phyloP scores from a whole-genome alignment of 2,329 filamentous ascomycete genomes.

The Phialophora macrospora region DNA sequence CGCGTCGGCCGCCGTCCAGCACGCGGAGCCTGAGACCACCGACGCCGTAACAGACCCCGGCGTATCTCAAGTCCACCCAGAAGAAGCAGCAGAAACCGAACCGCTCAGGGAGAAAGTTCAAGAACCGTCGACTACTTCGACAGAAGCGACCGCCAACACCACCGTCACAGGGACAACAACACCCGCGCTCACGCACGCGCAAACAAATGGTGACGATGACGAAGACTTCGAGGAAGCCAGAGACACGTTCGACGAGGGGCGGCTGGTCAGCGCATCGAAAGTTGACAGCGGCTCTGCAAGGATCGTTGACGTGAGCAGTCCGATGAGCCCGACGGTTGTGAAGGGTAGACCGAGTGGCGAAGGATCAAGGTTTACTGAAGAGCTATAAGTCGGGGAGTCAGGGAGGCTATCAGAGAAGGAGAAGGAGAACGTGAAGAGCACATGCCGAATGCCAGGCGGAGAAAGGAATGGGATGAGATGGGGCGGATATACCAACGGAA shows the following conservation, averaged over 20 bases:
- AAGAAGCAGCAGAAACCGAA: conserved; percentile 18
- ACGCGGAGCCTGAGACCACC: neutral
- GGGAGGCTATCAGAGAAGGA: neutral
- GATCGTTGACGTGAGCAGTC: conserved; percentile 30
- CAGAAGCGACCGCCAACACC: conserved; percentile 17
- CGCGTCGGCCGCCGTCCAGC: neutral
- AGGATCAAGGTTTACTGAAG: conserved; percentile 36
- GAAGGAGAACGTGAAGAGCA: neutral
- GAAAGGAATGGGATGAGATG: neutral
- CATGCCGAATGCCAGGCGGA: neutral
- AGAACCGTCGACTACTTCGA: conserved; percentile 30
- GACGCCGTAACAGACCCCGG: conserved; percentile 1
- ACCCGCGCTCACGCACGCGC: conserved; percentile 28
- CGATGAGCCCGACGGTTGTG: conserved; percentile 14
- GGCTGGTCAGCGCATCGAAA: conserved; percentile 24
- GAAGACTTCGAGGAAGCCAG: conserved; percentile 40
- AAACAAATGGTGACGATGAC: conserved; percentile 29
- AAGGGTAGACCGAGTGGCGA: conserved; percentile 22
- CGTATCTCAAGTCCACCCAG: conserved; percentile 23
- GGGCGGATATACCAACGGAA: neutral
- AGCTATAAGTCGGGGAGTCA: conserved; percentile 15
- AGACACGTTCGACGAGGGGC: conserved; percentile 38
- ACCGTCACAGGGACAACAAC: conserved; percentile 30
- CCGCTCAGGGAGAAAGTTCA: conserved; percentile 26
- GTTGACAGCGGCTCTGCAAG: conserved; percentile 32